These are phyloP conservation scores for Mesostigma viride DNA, from an alignment of 139 green algal genomes.

Conservation along the genomic window DNA sequence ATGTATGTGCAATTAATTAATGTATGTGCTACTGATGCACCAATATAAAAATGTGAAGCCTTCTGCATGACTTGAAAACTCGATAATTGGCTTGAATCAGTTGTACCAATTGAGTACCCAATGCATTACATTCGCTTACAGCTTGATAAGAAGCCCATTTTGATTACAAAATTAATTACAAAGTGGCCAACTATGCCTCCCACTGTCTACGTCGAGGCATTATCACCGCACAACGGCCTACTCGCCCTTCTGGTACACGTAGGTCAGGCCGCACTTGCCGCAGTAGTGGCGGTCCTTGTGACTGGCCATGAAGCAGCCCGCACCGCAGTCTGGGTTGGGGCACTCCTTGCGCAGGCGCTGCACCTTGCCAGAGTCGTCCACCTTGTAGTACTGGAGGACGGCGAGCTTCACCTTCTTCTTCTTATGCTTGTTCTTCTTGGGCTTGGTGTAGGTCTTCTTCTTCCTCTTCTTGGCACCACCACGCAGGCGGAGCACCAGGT, in stretches of 20 bases:
- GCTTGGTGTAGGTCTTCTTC: slow-evolving; percentile 99
- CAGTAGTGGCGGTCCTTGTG: slow-evolving; percentile 96
- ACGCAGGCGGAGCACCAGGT: slow-evolving; percentile 42
- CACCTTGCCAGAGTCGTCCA: slow-evolving; percentile 94
- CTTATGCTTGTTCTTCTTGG: slow-evolving; percentile 99
- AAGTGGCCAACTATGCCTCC: no score
- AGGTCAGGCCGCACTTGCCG: slow-evolving; percentile 82
- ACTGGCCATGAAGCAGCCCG: slow-evolving; percentile 96
- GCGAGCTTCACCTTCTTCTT: slow-evolving; percentile 93
- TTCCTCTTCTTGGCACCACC: slow-evolving; percentile 98
- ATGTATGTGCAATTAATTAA: no score
- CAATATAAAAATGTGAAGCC: no score
- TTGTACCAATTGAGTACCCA: no score
- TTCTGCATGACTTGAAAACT: no score
- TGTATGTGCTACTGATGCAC: no score
- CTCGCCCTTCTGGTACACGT: slow-evolving; percentile 47
- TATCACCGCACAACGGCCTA: no score
- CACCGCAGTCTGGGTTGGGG: slow-evolving; percentile 69
- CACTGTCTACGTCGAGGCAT: no score
- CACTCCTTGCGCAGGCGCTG: slow-evolving; percentile 90
- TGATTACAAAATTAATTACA: no score
- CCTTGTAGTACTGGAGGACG: slow-evolving; percentile 79
- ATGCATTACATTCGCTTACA: no score
- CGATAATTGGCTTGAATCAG: no score
- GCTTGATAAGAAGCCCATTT: no score